A percentile compares a stretch with the other conserved stretches of the same genome.
Conservation (phyloP, 2,329 filamentous ascomycete species). For the Talaromyces sp. region DNA sequence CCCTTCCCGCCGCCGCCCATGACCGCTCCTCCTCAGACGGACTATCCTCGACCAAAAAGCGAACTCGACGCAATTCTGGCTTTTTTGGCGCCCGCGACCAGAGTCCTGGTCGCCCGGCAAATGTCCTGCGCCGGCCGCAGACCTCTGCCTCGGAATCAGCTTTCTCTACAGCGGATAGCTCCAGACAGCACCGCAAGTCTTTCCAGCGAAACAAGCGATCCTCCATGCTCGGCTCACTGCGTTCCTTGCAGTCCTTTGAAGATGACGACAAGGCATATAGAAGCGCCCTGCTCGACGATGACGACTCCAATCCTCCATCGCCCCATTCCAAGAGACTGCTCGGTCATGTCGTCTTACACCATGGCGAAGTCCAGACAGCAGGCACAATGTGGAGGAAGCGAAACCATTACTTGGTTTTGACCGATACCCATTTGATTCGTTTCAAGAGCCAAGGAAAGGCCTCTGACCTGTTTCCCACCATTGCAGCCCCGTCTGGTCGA, state of each 20-base stretch:
- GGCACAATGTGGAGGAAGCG: conserved; percentile 67
- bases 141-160: conserved; percentile 24
- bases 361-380: conserved; percentile 66
- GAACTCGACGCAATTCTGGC: conserved; percentile 32
- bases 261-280: conserved; percentile 50
- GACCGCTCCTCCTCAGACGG: conserved; percentile 35
- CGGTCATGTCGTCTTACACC: conserved; percentile 52
- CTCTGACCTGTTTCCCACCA: conserved; percentile 56
- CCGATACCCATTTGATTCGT: conserved; percentile 61
- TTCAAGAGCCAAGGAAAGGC: conserved; percentile 66
- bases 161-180: conserved; percentile 21
- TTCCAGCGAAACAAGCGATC: conserved; percentile 41
- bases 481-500: conserved; percentile 37
- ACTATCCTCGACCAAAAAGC: conserved; percentile 27
- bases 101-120: conserved; percentile 17
- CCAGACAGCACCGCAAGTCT: conserved; percentile 37
- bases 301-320: conserved; percentile 25
- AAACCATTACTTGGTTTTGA: conserved; percentile 67
- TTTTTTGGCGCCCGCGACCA: conserved; percentile 30
- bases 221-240: conserved; percentile 58
- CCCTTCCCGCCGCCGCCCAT: conserved; percentile 18
- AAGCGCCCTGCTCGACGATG: conserved; percentile 45
- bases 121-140: conserved; percentile 20
- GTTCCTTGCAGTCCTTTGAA: conserved; percentile 47
- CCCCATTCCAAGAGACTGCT: conserved; percentile 28